phyloP scores from a whole-genome alignment of 805 yeast genomes.

The Candida jianshihensis region DNA sequence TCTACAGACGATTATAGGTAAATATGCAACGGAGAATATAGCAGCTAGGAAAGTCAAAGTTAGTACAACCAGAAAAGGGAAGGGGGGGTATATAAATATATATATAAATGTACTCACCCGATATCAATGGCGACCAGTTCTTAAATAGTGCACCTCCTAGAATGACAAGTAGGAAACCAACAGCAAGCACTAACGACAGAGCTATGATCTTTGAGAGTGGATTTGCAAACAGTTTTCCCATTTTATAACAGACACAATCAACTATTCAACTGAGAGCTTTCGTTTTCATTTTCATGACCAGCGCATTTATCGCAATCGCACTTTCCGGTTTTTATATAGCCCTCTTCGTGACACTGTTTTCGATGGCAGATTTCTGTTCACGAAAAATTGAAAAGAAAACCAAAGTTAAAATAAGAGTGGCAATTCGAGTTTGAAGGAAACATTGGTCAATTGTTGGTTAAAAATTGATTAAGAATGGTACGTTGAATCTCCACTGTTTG shows the following conservation, averaged over 20 bases:
- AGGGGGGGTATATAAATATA: too few relatives aligned
- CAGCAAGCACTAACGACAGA: constrained; percentile 65
- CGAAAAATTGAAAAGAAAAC: not conserved
- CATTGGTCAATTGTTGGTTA: not conserved
- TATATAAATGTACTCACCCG: constrained; percentile 41
- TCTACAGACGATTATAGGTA: constrained; percentile 48
- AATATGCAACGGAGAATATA: constrained; percentile 47
- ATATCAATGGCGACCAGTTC: constrained; percentile 72
- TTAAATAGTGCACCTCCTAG: constrained; percentile 70
- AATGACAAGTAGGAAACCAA: constrained; percentile 70
- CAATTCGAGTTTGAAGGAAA: not conserved
- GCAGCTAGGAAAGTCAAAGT: constrained; percentile 25
- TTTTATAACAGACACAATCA: not conserved
- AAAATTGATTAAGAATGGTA: not conserved
- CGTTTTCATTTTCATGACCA: too few relatives aligned
- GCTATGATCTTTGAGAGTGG: constrained; percentile 71
- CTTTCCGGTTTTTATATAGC: not conserved
- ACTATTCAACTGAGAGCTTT: too few relatives aligned
- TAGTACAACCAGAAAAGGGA: not conserved
- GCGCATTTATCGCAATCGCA: too few relatives aligned
- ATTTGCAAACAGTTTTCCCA: constrained; percentile 21
- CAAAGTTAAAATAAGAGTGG: not conserved
- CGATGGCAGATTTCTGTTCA: too few relatives aligned
- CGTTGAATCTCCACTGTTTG: not conserved
- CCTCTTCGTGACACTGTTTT: too few relatives aligned